Evolutionary conservation across 805 yeast species (phyloP).

Genomic region (Lachancea sp.): DNA sequence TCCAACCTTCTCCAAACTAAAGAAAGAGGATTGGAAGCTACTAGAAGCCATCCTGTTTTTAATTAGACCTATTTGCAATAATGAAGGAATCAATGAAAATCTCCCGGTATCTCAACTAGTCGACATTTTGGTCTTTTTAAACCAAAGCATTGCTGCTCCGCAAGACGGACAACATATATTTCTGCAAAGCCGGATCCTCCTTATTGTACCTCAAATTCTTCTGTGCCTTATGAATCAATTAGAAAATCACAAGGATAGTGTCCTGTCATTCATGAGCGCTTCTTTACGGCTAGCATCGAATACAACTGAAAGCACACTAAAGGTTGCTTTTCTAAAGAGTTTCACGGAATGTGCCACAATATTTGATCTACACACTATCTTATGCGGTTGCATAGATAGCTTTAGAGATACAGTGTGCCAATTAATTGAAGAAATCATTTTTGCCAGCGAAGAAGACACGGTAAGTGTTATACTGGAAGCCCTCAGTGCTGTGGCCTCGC

Average conservation of each 20-base stretch:
- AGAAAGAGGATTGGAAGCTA: neutral
- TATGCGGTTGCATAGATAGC: slow-evolving; percentile 18
- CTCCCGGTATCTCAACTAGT: neutral
- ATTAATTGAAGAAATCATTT: slow-evolving; percentile 41
- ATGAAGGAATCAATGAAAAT: slow-evolving; percentile 17
- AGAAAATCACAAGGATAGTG: slow-evolving; percentile 30
- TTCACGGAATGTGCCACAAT: slow-evolving; percentile 45
- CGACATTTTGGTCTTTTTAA: neutral
- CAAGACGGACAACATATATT: slow-evolving; percentile 28
- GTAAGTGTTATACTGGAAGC: slow-evolving; percentile 68
- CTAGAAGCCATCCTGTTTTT: slow-evolving; percentile 24
- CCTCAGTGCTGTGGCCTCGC: slow-evolving; percentile 36
- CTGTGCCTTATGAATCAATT: slow-evolving; percentile 42
- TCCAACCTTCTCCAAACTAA: slow-evolving; percentile 5
- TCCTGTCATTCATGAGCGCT: slow-evolving; percentile 23
- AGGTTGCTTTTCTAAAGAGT: slow-evolving; percentile 40
- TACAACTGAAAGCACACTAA: slow-evolving; percentile 28
- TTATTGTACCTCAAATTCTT: slow-evolving; percentile 51
- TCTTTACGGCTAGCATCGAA: slow-evolving; percentile 24
- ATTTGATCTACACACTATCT: slow-evolving; percentile 27
- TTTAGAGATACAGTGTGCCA: slow-evolving; percentile 27
- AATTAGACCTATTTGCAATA: slow-evolving; percentile 17
- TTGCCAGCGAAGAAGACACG: slow-evolving; percentile 73
- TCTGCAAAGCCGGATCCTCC: slow-evolving; percentile 43
- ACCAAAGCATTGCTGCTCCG: neutral